Conservation (phyloP, 495 filamentous ascomycete genomes). For the Hyaloscypha variabilis region DNA sequence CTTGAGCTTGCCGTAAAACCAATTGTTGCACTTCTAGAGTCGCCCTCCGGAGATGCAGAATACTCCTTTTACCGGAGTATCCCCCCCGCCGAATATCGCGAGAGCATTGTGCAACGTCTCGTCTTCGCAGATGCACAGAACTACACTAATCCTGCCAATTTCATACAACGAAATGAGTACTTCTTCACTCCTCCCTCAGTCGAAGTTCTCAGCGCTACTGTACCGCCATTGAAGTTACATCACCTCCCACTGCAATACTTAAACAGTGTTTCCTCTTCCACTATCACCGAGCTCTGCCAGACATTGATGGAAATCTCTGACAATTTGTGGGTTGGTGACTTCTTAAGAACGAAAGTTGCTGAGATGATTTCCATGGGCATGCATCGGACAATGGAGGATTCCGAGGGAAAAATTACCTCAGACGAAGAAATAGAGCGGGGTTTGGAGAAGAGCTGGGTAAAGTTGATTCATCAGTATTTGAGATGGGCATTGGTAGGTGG, state of each 20-base stretch:
- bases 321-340: neutral
- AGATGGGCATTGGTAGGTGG: conserved; percentile 68
- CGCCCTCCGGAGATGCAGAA: neutral
- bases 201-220: conserved; percentile 30
- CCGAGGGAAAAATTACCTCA: neutral
- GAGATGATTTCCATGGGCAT: neutral
- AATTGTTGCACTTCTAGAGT: conserved; percentile 18
- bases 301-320: neutral
- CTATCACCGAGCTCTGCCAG: neutral
- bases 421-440: neutral
- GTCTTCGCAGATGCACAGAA: conserved; percentile 62
- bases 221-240: conserved; percentile 12
- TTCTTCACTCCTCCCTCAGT: conserved; percentile 59
- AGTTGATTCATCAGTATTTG: conserved; percentile 56
- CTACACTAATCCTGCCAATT: conserved; percentile 60
- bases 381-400: too few species aligned
- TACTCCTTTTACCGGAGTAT: conserved; percentile 15
- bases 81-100: conserved; percentile 6
- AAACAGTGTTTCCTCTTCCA: neutral
- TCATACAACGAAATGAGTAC: conserved; percentile 59
- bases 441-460: conserved; percentile 35
- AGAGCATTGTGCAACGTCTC: conserved; percentile 50
- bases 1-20: conserved; percentile 26
- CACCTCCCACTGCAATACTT: conserved; percentile 1
- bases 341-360: neutral